phyloP scores from a whole-genome alignment of 2,329 filamentous ascomycete genomes.

The Fusarium lateritium region DNA sequence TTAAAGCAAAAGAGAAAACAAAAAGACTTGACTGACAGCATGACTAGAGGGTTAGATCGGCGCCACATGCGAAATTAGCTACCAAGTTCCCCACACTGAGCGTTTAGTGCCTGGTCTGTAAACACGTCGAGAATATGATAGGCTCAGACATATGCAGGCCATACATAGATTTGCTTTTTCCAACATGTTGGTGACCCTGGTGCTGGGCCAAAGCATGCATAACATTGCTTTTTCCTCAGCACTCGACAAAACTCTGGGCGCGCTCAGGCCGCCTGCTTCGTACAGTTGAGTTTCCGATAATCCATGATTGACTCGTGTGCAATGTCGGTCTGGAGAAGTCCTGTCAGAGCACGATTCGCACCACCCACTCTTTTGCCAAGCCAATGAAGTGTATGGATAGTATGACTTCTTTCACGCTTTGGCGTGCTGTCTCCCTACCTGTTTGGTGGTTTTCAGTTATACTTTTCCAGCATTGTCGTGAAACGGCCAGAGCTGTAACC shows the following conservation, averaged over 20 bases:
- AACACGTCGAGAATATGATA: conserved; percentile 16
- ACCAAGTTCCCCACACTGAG: conserved; percentile 39
- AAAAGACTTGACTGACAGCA: conserved; percentile 42
- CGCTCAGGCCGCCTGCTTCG: conserved; percentile 38
- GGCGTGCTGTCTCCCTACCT: background rate
- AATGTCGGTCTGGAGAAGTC: conserved; percentile 30
- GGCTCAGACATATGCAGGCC: conserved; percentile 36
- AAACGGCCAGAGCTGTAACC: background rate
- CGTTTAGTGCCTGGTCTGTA: conserved; percentile 21
- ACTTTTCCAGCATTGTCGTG: background rate
- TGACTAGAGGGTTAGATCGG: conserved; percentile 36
- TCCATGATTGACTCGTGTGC: conserved; percentile 27
- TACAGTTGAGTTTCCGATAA: conserved; percentile 1
- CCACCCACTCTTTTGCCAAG: background rate
- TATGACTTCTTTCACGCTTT: conserved; percentile 4
- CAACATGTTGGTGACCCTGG: background rate
- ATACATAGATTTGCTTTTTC: conserved; percentile 46
- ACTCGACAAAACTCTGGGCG: conserved; percentile 15
- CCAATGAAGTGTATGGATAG: background rate
- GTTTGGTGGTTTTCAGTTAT: background rate
- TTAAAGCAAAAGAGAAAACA: conserved; percentile 40
- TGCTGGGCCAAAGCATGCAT: conserved; percentile 9
- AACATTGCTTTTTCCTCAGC: conserved; percentile 39
- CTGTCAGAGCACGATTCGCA: conserved; percentile 7
- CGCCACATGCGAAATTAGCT: conserved; percentile 36